Evolutionary conservation across 306 rosid genomes (phyloP).

Genomic region (Heteromeles arbutifolia): DNA sequence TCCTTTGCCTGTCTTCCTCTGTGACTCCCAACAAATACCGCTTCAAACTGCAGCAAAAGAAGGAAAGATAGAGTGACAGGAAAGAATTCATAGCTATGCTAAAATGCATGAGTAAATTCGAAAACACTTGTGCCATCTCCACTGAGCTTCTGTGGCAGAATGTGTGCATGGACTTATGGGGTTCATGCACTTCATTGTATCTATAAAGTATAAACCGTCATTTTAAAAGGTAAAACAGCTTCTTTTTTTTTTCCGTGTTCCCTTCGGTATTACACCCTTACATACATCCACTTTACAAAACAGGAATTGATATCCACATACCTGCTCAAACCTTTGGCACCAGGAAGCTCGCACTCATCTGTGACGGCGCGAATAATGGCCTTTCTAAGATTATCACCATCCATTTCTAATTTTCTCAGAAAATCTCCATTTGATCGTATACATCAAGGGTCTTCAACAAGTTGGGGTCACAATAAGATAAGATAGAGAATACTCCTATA

Average conservation of each 20-base stretch:
- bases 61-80: background rate
- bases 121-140: conserved; percentile 5
- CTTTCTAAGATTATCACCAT: conserved; percentile 66
- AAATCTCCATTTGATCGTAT: conserved; percentile 81
- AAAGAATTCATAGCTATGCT: background rate
- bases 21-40: conserved; percentile 78
- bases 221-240: background rate
- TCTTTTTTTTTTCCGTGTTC: background rate
- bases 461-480: conserved; percentile 96
- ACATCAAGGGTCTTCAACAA: conserved; percentile 88
- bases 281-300: background rate
- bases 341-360: conserved; percentile 97
- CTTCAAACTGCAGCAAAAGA: conserved; percentile 43
- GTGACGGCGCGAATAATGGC: conserved; percentile 95
- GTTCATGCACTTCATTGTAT: background rate
- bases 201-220: background rate
- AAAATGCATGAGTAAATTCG: background rate
- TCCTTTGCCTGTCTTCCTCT: conserved; percentile 80
- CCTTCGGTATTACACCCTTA: background rate
- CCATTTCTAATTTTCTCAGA: conserved; percentile 65
- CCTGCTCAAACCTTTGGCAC: conserved; percentile 98
- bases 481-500: conserved; percentile 84
- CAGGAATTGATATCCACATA: conserved; percentile 17
- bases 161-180: background rate
- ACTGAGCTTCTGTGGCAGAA: background rate